A percentile compares a stretch with the other conserved stretches of the same genome.
Conservation (phyloP, 345 rosid species). For the Syzygium oleosum region DNA sequence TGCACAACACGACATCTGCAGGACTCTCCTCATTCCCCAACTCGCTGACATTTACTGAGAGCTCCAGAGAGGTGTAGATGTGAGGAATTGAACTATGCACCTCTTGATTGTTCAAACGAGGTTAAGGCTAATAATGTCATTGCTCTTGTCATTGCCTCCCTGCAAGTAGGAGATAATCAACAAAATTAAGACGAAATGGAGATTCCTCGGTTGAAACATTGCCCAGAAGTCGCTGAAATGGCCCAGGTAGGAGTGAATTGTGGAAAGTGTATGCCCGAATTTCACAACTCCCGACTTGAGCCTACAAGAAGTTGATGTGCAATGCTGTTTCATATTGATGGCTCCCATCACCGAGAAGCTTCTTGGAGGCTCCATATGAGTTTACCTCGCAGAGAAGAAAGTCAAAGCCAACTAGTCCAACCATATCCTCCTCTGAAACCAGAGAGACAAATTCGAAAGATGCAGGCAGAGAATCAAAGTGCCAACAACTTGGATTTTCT, state of each 20-base stretch:
- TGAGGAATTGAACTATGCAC: not conserved
- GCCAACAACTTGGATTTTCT: not conserved
- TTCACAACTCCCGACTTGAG: not conserved
- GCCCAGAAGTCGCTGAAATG: not conserved
- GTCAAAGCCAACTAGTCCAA: not conserved
- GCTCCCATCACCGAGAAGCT: not conserved
- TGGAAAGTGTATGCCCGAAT: not conserved
- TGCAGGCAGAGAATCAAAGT: not conserved
- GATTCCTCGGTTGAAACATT: not conserved
- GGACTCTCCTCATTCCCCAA: not conserved
- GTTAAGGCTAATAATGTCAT: too few species aligned
- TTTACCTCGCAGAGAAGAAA: not conserved
- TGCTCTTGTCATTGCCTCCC: not conserved
- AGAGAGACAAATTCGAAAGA: not conserved
- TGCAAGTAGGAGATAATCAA: not conserved
- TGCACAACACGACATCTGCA: not conserved
- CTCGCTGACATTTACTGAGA: not conserved
- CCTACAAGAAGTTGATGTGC: not conserved
- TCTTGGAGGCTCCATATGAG: not conserved
- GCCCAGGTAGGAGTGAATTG: not conserved
- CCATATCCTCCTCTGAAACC: not conserved
- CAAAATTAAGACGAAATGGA: not conserved
- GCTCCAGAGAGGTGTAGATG: not conserved
- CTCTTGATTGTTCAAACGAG: not conserved
- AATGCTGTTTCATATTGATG: not conserved